phyloP scores from a whole-genome alignment of 148 eudicot genomes.

The Talinum fruticosum region DNA sequence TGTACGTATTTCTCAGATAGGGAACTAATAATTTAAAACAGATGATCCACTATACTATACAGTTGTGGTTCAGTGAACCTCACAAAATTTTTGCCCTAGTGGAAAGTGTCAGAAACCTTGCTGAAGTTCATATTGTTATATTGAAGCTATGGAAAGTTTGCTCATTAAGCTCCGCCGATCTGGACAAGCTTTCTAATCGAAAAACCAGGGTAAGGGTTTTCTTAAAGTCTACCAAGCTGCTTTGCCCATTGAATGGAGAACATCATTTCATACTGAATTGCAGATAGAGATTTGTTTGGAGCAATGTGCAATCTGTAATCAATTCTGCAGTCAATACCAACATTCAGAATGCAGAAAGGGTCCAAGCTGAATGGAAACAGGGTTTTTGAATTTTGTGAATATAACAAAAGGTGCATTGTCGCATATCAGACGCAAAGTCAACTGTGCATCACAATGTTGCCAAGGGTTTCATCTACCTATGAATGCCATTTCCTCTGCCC shows the following conservation, averaged over 20 bases:
- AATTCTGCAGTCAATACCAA: too few relatives aligned
- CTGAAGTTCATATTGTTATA: too few relatives aligned
- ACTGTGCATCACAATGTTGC: not conserved
- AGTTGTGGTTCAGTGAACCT: too few relatives aligned
- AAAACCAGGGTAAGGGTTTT: not conserved
- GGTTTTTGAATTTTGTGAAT: not conserved
- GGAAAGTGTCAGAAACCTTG: too few relatives aligned
- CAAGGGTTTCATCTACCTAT: not conserved
- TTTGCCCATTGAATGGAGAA: not conserved
- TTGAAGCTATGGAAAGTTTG: not conserved
- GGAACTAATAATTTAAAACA: not conserved
- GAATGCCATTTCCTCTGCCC: not conserved
- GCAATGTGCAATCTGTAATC: not conserved
- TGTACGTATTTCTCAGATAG: too few relatives aligned
- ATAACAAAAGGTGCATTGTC: not conserved
- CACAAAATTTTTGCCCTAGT: too few relatives aligned
- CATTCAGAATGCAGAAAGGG: too few relatives aligned
- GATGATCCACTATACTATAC: not conserved
- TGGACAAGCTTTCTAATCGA: not conserved
- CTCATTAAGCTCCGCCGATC: not conserved
- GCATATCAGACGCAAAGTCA: not conserved
- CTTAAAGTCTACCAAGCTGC: not conserved
- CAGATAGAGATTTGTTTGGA: not conserved
- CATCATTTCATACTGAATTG: not conserved
- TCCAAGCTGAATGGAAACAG: not conserved